Evolutionary conservation across 2,329 filamentous ascomycete genomes (phyloP), one percentile per base, ranked within the genome.

Genomic region (Epichloe brachyelytri): DNA sequence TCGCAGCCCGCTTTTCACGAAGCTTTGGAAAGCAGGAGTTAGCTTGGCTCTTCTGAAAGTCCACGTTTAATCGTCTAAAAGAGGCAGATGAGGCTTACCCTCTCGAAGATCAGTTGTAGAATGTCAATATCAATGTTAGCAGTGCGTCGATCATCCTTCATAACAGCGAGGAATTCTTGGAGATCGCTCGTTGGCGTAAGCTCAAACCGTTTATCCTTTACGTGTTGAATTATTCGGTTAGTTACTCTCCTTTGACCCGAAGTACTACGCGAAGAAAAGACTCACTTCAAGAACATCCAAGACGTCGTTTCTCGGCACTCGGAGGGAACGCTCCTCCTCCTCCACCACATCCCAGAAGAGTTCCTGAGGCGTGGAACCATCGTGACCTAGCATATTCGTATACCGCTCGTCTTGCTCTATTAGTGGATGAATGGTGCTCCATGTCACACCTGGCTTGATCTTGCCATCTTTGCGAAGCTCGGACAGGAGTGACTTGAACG

Each of bases 341-440:
- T 97, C 93, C 26, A 97, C 77, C 46, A 90, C 74, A 65, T 98
- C 93, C 88, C 91, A 96, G 71, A 98, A 97, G 6, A 98, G 74
- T 61, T 97, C 89, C 57, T 95, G 77, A 14, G 93, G 88, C 4
- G 81, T 86, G 4, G 90, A 95, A 51, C 91, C 90, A 53, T 79
- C 70, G 63, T 94, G 88, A 48, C 89, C 90, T 53, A 90, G 78
- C 75, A 95, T 88, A 56, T 81, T 82, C 59, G 75, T 77, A 68
- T 95, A 97, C 57, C 90, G 86, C 46, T 84, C 78, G 61, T 98
- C 93, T 51, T 86, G 74, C 59, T 86, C 79, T 58, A 98, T 78
- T 46, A 85, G 65, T 0, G 85, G 80, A 57, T 85, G 75, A 56
- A 97, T 76, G 53, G 89, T 79, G 67, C 78, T 86, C 93, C 93